A percentile compares a stretch with the other conserved stretches of the same genome.
These are phyloP conservation scores for Trypanosoma congolense DNA, from an alignment of 208 protist species.

Conservation along the genomic window DNA sequence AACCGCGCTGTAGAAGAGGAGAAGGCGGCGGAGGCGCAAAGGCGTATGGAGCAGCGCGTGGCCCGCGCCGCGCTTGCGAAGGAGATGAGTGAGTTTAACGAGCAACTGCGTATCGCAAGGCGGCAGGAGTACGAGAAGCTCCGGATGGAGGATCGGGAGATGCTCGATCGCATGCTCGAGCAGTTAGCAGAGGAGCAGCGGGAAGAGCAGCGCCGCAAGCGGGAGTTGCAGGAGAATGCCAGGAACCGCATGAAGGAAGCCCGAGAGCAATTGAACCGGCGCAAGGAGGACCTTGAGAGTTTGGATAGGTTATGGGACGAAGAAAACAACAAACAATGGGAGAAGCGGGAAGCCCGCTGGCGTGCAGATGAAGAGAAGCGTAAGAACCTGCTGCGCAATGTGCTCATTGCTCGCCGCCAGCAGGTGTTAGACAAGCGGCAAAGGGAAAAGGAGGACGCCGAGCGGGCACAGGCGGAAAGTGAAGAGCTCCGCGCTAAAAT, in stretches of 20 bases:
- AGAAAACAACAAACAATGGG: conserved; percentile 77
- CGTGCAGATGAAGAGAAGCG: conserved; percentile 53
- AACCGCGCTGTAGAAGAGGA: conserved; percentile 46
- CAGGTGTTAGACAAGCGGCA: conserved; percentile 76
- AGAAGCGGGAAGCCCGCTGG: conserved; percentile 73
- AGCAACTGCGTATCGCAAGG: conserved; percentile 54
- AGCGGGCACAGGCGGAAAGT: conserved; percentile 34
- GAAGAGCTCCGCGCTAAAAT: conserved; percentile 43
- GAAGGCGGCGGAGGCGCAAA: conserved; percentile 33
- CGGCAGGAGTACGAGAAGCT: conserved; percentile 75
- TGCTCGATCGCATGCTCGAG: conserved; percentile 55
- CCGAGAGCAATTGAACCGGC: conserved; percentile 30
- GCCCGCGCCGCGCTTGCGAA: conserved; percentile 37
- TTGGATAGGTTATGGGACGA: conserved; percentile 80
- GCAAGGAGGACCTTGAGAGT: conserved; percentile 43
- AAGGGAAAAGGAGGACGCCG: conserved; percentile 32
- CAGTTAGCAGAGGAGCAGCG: conserved; percentile 51
- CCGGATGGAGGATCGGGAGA: conserved; percentile 55
- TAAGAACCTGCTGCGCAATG: conserved; percentile 52
- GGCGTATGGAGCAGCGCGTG: conserved; percentile 23
- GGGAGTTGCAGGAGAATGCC: conserved; percentile 24
- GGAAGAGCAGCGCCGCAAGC: conserved; percentile 31
- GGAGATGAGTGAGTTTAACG: conserved; percentile 73
- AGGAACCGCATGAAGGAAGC: conserved; percentile 47
- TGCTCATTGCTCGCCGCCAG: conserved; percentile 68